These are phyloP conservation scores for Carpinus fangiana DNA, from an alignment of 306 rosid species.

Conservation along the genomic window DNA sequence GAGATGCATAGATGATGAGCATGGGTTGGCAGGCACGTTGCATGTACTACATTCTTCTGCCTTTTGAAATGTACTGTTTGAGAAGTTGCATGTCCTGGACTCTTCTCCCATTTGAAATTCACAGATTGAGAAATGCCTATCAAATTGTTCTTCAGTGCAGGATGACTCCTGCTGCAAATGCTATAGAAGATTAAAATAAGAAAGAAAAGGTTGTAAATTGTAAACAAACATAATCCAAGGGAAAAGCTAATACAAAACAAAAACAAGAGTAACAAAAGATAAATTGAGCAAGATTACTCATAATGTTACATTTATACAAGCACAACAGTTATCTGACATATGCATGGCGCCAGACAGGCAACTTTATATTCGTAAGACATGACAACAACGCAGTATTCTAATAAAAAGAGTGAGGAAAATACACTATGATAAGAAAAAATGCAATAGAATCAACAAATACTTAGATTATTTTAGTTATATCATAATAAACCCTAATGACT, in stretches of 20 bases:
- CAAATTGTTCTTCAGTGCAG: background rate
- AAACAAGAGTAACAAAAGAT: background rate
- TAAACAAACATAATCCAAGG: too few relatives aligned
- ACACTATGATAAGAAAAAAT: background rate
- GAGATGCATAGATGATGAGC: slow-evolving; percentile 13
- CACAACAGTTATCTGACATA: background rate
- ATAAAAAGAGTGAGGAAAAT: background rate
- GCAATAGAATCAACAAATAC: background rate
- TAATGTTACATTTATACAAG: background rate
- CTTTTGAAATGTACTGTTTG: background rate
- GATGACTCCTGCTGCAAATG: background rate
- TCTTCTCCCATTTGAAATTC: slow-evolving; percentile 14
- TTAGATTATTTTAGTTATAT: background rate
- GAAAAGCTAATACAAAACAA: too few relatives aligned
- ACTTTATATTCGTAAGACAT: background rate
- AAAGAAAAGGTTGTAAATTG: too few relatives aligned
- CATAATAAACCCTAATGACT: background rate
- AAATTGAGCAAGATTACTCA: background rate
- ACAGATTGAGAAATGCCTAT: background rate
- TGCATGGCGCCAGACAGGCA: background rate
- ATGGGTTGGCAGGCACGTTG: slow-evolving; percentile 13
- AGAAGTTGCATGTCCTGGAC: slow-evolving; percentile 13
- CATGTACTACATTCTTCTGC: slow-evolving; percentile 16
- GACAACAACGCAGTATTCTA: background rate
- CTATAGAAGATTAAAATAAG: background rate